phyloP scores from a whole-genome alignment of 306 rosid genomes.

The Purshia tridentata region DNA sequence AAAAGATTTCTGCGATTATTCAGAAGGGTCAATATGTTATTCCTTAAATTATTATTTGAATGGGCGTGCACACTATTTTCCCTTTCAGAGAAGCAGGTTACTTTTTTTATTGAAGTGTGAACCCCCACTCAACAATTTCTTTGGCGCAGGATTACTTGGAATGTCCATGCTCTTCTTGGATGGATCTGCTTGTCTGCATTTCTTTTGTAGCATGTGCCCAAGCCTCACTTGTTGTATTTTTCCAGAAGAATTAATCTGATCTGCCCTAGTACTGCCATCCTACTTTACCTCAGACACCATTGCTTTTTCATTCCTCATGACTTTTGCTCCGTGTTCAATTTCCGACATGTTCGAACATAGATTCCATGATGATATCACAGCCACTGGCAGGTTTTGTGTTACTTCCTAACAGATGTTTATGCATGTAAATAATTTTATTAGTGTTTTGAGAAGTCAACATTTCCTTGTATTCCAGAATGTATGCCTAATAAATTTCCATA shows the following conservation, averaged over 20 bases:
- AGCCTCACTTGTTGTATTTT: conserved; percentile 71
- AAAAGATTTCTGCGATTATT: conserved; percentile 29
- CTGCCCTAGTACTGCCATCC: conserved; percentile 75
- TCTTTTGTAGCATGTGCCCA: conserved; percentile 84
- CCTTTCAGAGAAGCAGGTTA: conserved; percentile 51
- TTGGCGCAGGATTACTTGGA: conserved; percentile 95
- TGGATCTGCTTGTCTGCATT: conserved; percentile 79
- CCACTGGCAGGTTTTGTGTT: conserved; percentile 83
- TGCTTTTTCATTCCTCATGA: conserved; percentile 90
- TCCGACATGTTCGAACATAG: conserved; percentile 82
- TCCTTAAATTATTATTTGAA: conserved; percentile 42
- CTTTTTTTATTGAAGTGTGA: conserved; percentile 38
- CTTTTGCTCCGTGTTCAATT: conserved; percentile 84
- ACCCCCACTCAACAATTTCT: conserved; percentile 77
- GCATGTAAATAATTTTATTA: conserved; percentile 28
- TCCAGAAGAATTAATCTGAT: conserved; percentile 73
- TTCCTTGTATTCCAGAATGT: conserved; percentile 23
- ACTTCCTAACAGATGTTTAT: conserved; percentile 50
- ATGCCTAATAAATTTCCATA: conserved; percentile 13
- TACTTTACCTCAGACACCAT: conserved; percentile 73
- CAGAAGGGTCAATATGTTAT: conserved; percentile 52
- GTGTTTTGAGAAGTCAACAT: conserved; percentile 30
- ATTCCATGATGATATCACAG: conserved; percentile 67
- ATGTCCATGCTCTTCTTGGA: conserved; percentile 85
- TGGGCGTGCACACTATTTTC: conserved; percentile 54